Conservation (phyloP, 768 basidiomycete species). For the Clitopilus hobsonii region DNA sequence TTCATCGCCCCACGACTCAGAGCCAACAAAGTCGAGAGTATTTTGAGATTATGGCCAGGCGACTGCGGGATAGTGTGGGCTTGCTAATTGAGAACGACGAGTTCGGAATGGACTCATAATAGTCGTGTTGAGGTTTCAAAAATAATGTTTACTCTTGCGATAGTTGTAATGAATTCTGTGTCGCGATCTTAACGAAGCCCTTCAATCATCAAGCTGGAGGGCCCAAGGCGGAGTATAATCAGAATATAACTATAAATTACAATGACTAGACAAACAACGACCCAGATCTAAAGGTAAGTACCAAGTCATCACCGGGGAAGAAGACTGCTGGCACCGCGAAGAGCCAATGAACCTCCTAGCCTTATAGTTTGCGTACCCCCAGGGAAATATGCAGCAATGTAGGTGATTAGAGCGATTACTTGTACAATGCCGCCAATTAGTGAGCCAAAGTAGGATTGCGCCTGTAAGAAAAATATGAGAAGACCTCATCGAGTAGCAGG, state of each 20-base stretch:
- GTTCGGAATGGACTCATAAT: not conserved
- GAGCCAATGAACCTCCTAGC: slow-evolving; percentile 73
- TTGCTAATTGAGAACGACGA: slow-evolving; percentile 31
- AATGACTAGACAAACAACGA: not conserved
- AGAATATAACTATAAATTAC: not conserved
- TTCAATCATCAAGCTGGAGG: too few relatives aligned
- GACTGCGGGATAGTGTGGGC: slow-evolving; percentile 62
- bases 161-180: not conserved
- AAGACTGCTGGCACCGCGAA: slow-evolving; percentile 80
- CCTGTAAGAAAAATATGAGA: slow-evolving; percentile 33
- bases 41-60: slow-evolving; percentile 69
- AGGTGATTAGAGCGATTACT: slow-evolving; percentile 81
- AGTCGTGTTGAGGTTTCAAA: too few relatives aligned
- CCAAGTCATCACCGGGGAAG: slow-evolving; percentile 62
- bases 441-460: slow-evolving; percentile 82
- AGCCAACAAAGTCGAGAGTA: slow-evolving; percentile 35
- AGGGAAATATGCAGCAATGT: slow-evolving; percentile 94
- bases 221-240: too few relatives aligned
- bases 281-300: not conserved
- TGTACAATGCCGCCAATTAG: slow-evolving; percentile 79
- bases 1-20: slow-evolving; percentile 53
- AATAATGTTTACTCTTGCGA: too few relatives aligned
- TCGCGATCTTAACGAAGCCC: not conserved
- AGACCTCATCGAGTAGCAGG: not conserved
- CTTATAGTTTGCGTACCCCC: slow-evolving; percentile 79